Conservation (phyloP, 1,284 basidiomycete species). For the Uromyces viciae-fabae region DNA sequence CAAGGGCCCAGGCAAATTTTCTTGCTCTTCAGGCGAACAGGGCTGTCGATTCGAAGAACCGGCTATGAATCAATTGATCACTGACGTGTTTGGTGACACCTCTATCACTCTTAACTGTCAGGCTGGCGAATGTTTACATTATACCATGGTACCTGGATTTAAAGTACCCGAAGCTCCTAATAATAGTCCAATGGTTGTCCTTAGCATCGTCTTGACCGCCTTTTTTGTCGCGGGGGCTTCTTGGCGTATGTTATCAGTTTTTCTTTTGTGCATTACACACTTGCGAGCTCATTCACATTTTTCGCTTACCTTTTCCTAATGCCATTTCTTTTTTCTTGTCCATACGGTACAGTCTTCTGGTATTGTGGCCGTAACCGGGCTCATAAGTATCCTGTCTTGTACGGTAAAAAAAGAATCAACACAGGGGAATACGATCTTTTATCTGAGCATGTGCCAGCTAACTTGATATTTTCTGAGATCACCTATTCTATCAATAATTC, state of each 20-base stretch:
- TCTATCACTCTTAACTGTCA: constrained; percentile 83
- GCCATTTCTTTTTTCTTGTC: background rate
- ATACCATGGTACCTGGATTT: constrained; percentile 89
- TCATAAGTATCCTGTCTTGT: constrained; percentile 60
- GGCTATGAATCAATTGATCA: constrained; percentile 91
- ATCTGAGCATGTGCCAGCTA: constrained; percentile 87
- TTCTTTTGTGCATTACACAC: constrained; percentile 57
- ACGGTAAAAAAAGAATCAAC: constrained; percentile 71
- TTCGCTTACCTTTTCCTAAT: too few relatives aligned
- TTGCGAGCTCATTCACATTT: constrained; percentile 27
- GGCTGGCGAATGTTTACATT: constrained; percentile 89
- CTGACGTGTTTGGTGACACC: constrained; percentile 84
- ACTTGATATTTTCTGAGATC: constrained; percentile 79
- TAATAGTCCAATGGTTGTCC: constrained; percentile 72
- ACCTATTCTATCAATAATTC: constrained; percentile 67
- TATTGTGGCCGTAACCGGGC: constrained; percentile 72
- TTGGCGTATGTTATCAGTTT: constrained; percentile 59
- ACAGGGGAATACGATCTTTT: constrained; percentile 75
- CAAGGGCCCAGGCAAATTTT: constrained; percentile 82
- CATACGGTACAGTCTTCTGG: constrained; percentile 67
- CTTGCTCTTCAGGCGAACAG: constrained; percentile 66
- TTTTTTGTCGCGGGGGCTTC: constrained; percentile 59
- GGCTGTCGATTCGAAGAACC: constrained; percentile 86
- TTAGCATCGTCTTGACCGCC: constrained; percentile 75
- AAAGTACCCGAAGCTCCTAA: constrained; percentile 74